Evolutionary conservation across 116 monocot species (phyloP).

Genomic region (Zostera marina): DNA sequence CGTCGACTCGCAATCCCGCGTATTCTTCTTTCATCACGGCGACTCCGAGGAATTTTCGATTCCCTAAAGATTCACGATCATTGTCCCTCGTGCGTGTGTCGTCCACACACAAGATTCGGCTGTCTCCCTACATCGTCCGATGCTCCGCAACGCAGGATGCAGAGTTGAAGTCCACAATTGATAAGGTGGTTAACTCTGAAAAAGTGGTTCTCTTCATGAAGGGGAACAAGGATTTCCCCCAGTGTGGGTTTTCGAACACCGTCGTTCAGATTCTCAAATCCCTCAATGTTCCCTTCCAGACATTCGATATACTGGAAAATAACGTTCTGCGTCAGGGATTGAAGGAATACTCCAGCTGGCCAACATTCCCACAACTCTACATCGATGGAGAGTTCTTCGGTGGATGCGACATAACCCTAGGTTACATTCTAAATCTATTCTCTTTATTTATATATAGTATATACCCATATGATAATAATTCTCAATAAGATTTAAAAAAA

Average conservation of each 20-base stretch:
- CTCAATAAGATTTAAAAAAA: too few relatives aligned
- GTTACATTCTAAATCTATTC: slow-evolving; percentile 16
- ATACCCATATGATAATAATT: background rate
- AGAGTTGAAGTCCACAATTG: slow-evolving; percentile 57
- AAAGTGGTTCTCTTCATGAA: slow-evolving; percentile 92
- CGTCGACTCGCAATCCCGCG: too few relatives aligned
- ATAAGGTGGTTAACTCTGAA: slow-evolving; percentile 61
- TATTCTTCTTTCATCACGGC: too few relatives aligned
- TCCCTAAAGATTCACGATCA: background rate
- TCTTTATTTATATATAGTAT: background rate
- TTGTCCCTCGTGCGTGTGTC: background rate
- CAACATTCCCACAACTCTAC: slow-evolving; percentile 94
- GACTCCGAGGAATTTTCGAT: too few relatives aligned
- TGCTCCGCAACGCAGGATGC: slow-evolving; percentile 13
- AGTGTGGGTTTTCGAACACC: slow-evolving; percentile 88
- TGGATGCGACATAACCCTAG: slow-evolving; percentile 86
- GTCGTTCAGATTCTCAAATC: slow-evolving; percentile 77
- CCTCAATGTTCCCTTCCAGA: slow-evolving; percentile 68
- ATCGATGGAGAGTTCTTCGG: slow-evolving; percentile 91
- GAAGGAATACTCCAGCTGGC: slow-evolving; percentile 97
- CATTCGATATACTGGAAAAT: slow-evolving; percentile 62
- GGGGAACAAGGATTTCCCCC: slow-evolving; percentile 82
- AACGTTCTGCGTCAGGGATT: slow-evolving; percentile 64
- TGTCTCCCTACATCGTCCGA: background rate
- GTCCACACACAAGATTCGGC: background rate